Base-by-base conservation (phyloP, 768 basidiomycete genomes). In the Lactifluus hygrophoroides region DNA sequence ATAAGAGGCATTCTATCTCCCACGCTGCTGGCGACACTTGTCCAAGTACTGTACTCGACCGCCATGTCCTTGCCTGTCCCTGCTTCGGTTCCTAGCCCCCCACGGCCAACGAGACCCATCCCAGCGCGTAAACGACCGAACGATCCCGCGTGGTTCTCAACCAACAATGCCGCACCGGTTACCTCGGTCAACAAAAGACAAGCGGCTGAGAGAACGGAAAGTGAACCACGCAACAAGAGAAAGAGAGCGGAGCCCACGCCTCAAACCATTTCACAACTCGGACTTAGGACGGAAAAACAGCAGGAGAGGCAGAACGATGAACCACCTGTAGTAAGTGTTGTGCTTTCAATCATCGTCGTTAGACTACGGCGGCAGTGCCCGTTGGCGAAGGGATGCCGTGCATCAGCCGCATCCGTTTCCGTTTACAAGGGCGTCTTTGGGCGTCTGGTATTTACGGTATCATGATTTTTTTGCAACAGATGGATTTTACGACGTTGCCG, bases 401-500 rank as follows among this genome's bases (percentile, higher is more conserved):
- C 17, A 25, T 37, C 11, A 48, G 30, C 17, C 42, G 45, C 30
- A 51, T 60, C n/a, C n/a, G n/a, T n/a, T n/a, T n/a, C n/a, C n/a
- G n/a, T n/a, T n/a, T n/a, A n/a, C n/a, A n/a, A n/a, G n/a, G n/a
- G n/a, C n/a, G n/a, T 38, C 11, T 42, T 30, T 43, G 32, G 13
- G 30, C 28, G 8, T 19, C 49, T 23, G 16, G 9, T 44, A 44
- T 51, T 53, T 21, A 56, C 40, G 27, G 5, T 9, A 61, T 65
- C 66, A 37, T 54, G 23, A 59, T 64, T 55, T 42, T 64, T 55
- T 42, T 57, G 45, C 44, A 11, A 40, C 69, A 92, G 89, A 80
- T 91, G 64, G 86, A 91, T 67, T 90, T 92, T 68, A 74, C 77
- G 45, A 81, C 81, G 64, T 76, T 91, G 73, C 80, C 89, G n/a